phyloP scores from a whole-genome alignment of 495 filamentous ascomycete genomes.

The Neurospora sp. region DNA sequence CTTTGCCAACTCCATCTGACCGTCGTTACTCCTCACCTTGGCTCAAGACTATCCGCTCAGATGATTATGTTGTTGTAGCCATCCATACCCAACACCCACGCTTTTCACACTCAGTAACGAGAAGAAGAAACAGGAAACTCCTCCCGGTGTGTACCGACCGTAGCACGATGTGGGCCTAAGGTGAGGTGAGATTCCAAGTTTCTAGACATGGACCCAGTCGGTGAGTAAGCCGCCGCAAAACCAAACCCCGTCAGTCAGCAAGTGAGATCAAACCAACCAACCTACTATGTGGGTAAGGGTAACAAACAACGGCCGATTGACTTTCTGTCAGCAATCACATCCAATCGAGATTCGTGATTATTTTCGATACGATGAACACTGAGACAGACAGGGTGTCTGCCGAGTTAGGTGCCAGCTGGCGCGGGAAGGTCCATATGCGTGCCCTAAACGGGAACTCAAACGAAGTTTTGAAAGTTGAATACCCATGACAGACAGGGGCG shows the following conservation, averaged over 20 bases:
- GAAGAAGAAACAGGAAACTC: neutral
- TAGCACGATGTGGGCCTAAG: neutral
- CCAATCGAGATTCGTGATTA: neutral
- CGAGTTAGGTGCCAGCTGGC: neutral
- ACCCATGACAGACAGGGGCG: neutral
- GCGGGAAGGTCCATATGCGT: neutral
- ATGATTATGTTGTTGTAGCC: neutral
- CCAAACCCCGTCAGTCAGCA: neutral
- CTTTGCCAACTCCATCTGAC: neutral
- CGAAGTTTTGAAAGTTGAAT: neutral
- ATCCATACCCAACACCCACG: fast-evolving
- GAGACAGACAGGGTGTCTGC: neutral
- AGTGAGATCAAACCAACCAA: neutral
- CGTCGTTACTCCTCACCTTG: neutral
- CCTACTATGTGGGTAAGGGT: neutral
- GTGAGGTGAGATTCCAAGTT: neutral
- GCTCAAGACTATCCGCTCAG: neutral
- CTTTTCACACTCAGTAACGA: neutral
- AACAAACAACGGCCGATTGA: neutral
- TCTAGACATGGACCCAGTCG: neutral
- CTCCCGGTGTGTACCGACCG: neutral
- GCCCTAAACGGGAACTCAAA: neutral
- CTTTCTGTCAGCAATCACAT: neutral
- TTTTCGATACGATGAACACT: neutral
- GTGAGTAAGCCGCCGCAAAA: neutral